Conservation (phyloP, 345 rosid species). For the Citrus glauca region DNA sequence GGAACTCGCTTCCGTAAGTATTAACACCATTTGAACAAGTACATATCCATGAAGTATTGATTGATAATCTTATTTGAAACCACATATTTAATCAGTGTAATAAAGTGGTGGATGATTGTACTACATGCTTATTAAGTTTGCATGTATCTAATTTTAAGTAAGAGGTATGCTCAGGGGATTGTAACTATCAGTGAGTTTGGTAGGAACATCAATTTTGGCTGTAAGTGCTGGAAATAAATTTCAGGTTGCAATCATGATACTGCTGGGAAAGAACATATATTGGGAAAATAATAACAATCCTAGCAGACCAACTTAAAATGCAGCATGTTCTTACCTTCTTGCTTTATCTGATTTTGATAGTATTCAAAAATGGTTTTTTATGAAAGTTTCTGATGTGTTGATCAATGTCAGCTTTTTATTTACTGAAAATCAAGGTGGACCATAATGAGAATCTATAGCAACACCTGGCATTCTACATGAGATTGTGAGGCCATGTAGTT, state of each 20-base stretch:
- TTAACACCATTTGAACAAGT: constrained; percentile 7
- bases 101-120: not conserved
- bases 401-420: not conserved
- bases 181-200: not conserved
- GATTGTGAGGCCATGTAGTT: not conserved
- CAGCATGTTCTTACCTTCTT: not conserved
- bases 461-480: not conserved
- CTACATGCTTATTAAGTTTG: not conserved
- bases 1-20: constrained; percentile 95
- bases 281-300: not conserved
- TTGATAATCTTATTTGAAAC: constrained; percentile 4
- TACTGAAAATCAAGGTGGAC: not conserved
- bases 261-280: not conserved
- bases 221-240: not conserved
- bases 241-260: not conserved
- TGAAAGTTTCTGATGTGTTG: not conserved
- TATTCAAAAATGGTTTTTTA: not conserved
- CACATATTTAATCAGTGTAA: not conserved
- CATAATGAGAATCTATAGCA: not conserved
- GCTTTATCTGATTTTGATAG: constrained; percentile 1
- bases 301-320: not conserved
- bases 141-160: not conserved
- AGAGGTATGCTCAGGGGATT: not conserved
- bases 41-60: not conserved
- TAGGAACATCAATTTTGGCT: not conserved